Conservation (phyloP, 1,284 basidiomycete genomes). For the Leccinum solheimii region DNA sequence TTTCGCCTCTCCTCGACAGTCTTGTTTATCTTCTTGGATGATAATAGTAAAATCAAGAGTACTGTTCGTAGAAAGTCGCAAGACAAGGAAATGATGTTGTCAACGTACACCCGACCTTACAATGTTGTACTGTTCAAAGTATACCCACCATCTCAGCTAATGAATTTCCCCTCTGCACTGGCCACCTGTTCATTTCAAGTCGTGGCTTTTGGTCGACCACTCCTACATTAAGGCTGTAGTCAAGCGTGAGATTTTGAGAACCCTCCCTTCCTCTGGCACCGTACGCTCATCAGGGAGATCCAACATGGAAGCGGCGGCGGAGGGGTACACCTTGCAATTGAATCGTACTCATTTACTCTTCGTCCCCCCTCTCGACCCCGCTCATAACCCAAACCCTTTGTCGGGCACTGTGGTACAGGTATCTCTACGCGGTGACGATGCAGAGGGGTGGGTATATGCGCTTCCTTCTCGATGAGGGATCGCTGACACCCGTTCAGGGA, state of each 20-base stretch:
- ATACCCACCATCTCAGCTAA: neutral
- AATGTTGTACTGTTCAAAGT: neutral
- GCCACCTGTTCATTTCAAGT: neutral
- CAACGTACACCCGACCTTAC: neutral
- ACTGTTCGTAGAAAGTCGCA: slow-evolving; percentile 78
- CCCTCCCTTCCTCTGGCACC: neutral
- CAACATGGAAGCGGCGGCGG: neutral
- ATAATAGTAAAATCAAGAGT: slow-evolving; percentile 66
- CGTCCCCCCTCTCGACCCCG: slow-evolving; percentile 15
- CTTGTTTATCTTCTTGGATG: slow-evolving; percentile 5
- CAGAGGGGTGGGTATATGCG: slow-evolving; percentile 27
- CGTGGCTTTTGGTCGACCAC: neutral
- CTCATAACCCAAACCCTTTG: neutral
- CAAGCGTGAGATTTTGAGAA: slow-evolving; percentile 12
- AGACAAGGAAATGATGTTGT: slow-evolving; percentile 53
- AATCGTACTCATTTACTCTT: slow-evolving; percentile 31
- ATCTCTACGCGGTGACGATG: slow-evolving; percentile 17
- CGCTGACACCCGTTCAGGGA: slow-evolving; percentile 16
- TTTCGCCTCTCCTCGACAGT: neutral
- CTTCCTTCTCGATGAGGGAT: neutral
- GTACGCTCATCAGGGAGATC: neutral
- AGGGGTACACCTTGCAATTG: slow-evolving; percentile 18
- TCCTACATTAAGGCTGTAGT: too few species aligned
- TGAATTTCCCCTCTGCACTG: neutral
- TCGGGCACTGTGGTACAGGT: slow-evolving; percentile 30